These are phyloP conservation scores for Choanephora cucurbitarum DNA, from an alignment of 371 early-diverging fungal species.

Conservation along the genomic window DNA sequence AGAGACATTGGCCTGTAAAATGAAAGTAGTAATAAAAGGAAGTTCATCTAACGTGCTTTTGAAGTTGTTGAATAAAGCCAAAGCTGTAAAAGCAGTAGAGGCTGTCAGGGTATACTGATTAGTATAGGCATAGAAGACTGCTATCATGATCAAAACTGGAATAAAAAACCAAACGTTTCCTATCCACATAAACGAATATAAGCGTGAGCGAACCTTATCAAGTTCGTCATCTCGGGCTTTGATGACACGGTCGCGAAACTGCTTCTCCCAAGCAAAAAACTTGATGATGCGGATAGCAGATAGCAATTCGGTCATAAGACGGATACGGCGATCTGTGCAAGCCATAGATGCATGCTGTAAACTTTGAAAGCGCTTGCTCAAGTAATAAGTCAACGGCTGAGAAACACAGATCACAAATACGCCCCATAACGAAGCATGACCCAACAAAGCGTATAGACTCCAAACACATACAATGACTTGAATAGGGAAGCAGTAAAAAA, in stretches of 20 bases:
- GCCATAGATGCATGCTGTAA: constrained; percentile 55
- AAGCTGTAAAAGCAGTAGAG: constrained; percentile 55
- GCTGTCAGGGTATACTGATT: constrained; percentile 53
- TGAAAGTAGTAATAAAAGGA: constrained; percentile 65
- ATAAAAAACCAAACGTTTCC: constrained; percentile 44
- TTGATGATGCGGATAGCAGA: constrained; percentile 79
- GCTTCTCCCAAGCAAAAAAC: constrained; percentile 83
- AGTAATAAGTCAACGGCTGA: constrained; percentile 60
- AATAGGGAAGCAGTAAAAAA: constrained; percentile 61
- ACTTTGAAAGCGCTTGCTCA: constrained; percentile 54
- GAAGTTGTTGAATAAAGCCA: constrained; percentile 46
- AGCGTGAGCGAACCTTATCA: constrained; percentile 44
- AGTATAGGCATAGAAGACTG: constrained; percentile 52
- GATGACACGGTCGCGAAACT: constrained; percentile 58
- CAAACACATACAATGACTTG: constrained; percentile 61
- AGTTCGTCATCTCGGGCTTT: constrained; percentile 53
- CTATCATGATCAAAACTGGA: constrained; percentile 54
- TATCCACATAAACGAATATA: constrained; percentile 49
- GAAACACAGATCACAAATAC: constrained; percentile 57
- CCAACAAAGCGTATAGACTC: constrained; percentile 66
- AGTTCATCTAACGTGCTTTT: constrained; percentile 52
- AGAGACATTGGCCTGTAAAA: constrained; percentile 61
- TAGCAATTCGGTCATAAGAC: constrained; percentile 68
- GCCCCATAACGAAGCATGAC: constrained; percentile 66
- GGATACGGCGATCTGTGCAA: constrained; percentile 66